Percentiles rank a stretch among this genome's conserved stretches.
Conservation (phyloP, 2,329 filamentous ascomycete genomes). For the Pseudocercospora ulei region DNA sequence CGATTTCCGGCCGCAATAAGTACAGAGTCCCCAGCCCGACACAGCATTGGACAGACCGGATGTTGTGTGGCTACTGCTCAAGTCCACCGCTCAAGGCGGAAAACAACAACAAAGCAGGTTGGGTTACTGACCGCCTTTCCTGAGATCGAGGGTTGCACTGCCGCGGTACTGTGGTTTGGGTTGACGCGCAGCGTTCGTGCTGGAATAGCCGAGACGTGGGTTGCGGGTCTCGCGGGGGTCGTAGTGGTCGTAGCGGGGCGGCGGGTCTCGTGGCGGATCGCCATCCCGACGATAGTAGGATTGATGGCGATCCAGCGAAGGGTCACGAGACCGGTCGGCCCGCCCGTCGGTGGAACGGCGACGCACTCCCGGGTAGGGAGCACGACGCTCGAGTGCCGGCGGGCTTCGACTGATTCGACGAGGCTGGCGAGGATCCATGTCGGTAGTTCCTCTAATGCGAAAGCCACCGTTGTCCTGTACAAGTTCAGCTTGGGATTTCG, state of each 20-base stretch:
- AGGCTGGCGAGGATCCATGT: constrained; percentile 12
- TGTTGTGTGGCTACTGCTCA: too few species aligned
- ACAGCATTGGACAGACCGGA: too few species aligned
- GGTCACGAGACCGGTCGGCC: constrained; percentile 20
- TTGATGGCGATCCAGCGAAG: constrained; percentile 28
- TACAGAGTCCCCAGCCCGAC: too few species aligned
- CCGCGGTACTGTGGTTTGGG: constrained; percentile 15
- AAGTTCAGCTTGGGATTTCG: background rate
- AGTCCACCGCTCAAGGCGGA: too few species aligned
- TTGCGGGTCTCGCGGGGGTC: constrained; percentile 10
- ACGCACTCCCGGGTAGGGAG: constrained; percentile 24
- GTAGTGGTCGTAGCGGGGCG: constrained; percentile 17
- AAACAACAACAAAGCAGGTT: constrained; percentile 6
- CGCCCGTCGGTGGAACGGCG: constrained; percentile 19
- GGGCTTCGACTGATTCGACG: constrained; percentile 17
- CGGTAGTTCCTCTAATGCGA: constrained; percentile 28
- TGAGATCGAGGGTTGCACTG: constrained; percentile 20
- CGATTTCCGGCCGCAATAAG: too few species aligned
- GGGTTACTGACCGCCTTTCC: constrained; percentile 27
- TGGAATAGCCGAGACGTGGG: background rate
- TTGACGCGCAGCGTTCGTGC: constrained; percentile 8
- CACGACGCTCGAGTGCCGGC: constrained; percentile 20
- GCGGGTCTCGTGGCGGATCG: constrained; percentile 11
- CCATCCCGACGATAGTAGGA: constrained; percentile 25
- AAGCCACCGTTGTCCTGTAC: constrained; percentile 20